Base-by-base conservation (phyloP, 108 stramenopile species). In the Nitzschia inconspicua region DNA sequence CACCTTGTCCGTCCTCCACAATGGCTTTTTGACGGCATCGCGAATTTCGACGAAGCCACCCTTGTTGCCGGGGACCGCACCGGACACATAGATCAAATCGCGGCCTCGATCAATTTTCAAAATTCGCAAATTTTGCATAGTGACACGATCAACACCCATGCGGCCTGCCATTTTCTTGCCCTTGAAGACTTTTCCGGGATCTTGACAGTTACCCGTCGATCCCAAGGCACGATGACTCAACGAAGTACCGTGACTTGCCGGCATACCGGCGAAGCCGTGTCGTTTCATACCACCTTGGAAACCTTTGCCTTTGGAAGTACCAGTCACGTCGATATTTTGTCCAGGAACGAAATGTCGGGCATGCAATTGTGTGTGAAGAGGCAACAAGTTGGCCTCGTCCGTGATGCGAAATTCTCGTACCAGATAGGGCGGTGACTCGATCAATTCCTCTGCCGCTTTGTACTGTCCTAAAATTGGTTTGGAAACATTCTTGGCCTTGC, bases 161-260 rank as follows among this genome's bases (percentile, higher is more conserved):
- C 91, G 80, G 6, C 99, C 99, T 2, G 99, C 82, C 99, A 99
- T 98, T 65, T 99, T 99, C 85, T 97, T 97, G 19, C 77, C 97
- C 76, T 98, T 98, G 66, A 94, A 97, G 2, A 99, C 99, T 39
- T 85, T 76, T 30, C 99, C 97, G 3, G 96, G 96, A 70, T 93
- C 94, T 61, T 94, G 92, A 75, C 93, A 96, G 59, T 73, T 71
- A 19, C 90, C 91, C 35, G 88, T 94, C 25, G 86, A 84, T 25
- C 96, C 95, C 25, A 80, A 74, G 16, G 83, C 77, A 34, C 99
- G 93, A 78, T 98, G 99, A 34, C 89, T 72, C 64, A 81, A 74
- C 44, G 91, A 93, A 1, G 83, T 90, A 50, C 99, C 99, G 77
- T 99, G 99, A 18, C 87, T 78, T 1, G 98, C 98, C 3, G 85